Evolutionary conservation across 495 filamentous ascomycete genomes (phyloP), one percentile per base, ranked within the genome.

Genomic region (Penicillium goetzii): DNA sequence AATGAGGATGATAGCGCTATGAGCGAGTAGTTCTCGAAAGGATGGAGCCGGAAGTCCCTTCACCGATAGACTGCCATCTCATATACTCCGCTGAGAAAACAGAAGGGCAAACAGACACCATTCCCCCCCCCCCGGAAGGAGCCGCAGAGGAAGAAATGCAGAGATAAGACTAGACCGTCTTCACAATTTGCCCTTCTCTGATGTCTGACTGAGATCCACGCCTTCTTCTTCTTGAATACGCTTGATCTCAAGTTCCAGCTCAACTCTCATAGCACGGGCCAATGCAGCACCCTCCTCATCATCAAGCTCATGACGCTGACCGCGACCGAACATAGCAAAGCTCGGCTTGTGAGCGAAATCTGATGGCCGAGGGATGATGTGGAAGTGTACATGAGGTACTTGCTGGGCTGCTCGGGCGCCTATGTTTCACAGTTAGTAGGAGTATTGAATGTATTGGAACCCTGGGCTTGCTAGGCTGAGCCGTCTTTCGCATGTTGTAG

Each of bases 361-460:
- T 58, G 62, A 14, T 68, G 86, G 86, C 28, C 93, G 77, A 3
- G 93, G 93, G 49, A 97, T 94, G 28, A 98, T 83, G 66, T 98
- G 94, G 75, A 93, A 97, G 74, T 97, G 93, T 7, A 94, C 88
- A 75, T 97, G 93, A 23, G 88, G 87, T 2, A 98, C 92, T 25
- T 93, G 91, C 77, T 98, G 94, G 8, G 92, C 93, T 12, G 94
- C 94, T 26, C 90, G 81, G 0, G 85, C 86, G 3, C 93, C 87
- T 89, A 59, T 47, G 7, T 40, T 43, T 28, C 41, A 21, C 28
- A 15, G 43, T 55, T 25, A 60, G 56, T 8, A 36, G 8, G 32
- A 34, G 11, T 19, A 15, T 30, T 10, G 15, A 51, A 51, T 51
- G 25, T 25, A 23, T 12, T 21, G 19, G 43, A 8, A n/a, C 10